A percentile compares a stretch with the other conserved stretches of the same genome.
These are phyloP conservation scores for Debaryomyces hansenii DNA, from an alignment of 805 yeast genomes.

Conservation along the genomic window DNA sequence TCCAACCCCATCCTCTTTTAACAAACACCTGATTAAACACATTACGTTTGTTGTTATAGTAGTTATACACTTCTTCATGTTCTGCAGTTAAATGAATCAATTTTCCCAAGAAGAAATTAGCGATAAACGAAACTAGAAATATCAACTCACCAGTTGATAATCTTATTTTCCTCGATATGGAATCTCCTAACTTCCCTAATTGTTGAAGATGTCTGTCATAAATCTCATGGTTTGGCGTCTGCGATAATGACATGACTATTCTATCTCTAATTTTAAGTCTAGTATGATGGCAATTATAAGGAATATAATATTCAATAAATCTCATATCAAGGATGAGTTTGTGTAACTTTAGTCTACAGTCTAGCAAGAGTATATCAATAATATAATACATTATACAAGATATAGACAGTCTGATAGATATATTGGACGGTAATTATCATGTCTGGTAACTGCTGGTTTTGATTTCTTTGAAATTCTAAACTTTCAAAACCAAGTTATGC, in stretches of 20 bases:
- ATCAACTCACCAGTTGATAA: slow-evolving; percentile 24
- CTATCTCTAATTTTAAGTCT: neutral
- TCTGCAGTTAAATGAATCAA: slow-evolving; percentile 46
- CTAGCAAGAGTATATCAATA: no score
- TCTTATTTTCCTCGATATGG: slow-evolving; percentile 5
- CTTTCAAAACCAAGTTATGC: no score
- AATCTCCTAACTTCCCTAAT: neutral
- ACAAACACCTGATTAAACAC: slow-evolving; percentile 73
- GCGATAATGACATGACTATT: neutral
- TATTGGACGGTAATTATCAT: no score
- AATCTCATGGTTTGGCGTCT: slow-evolving; percentile 7
- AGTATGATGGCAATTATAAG: no score
- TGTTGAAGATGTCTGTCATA: slow-evolving; percentile 9
- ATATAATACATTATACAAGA: no score
- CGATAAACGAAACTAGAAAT: slow-evolving; percentile 31
- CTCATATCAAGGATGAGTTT: no score
- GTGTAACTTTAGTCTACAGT: no score
- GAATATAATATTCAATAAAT: no score
- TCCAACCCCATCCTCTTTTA: slow-evolving; percentile 94
- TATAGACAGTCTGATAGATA: no score
- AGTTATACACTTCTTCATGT: slow-evolving; percentile 46
- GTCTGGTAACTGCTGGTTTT: no score
- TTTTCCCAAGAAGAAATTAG: slow-evolving; percentile 53
- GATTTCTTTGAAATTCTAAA: no score
- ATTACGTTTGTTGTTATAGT: slow-evolving; percentile 64